Conservation (phyloP, 2,329 filamentous ascomycete species). For the Xylariales sp. region DNA sequence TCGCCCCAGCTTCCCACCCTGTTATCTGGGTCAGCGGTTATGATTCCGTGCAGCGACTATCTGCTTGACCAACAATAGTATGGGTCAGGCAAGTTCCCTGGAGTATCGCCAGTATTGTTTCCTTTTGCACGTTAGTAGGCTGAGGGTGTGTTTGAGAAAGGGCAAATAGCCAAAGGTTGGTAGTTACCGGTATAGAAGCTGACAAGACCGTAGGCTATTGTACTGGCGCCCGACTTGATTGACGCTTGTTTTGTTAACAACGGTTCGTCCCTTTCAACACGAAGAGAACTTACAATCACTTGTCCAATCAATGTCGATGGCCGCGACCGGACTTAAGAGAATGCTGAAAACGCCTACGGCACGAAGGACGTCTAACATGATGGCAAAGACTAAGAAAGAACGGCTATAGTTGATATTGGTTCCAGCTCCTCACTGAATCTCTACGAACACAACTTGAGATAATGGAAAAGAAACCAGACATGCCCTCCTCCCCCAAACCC, state of each 20-base stretch:
- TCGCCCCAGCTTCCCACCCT: constrained; percentile 69
- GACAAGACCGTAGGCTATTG: constrained; percentile 42
- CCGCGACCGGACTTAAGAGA: constrained; percentile 1
- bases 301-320: constrained; percentile 3
- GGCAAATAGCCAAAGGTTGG: background rate
- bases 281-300: background rate
- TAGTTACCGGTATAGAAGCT: constrained; percentile 38
- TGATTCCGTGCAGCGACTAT: background rate
- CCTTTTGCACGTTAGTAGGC: constrained; percentile 25
- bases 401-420: background rate
- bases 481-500: background rate
- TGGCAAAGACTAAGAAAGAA: constrained; percentile 4
- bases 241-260: constrained; percentile 4
- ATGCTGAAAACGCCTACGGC: constrained; percentile 4
- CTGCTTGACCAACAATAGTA: constrained; percentile 65
- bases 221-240: constrained; percentile 33
- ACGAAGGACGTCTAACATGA: constrained; percentile 2
- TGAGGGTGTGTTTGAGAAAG: background rate
- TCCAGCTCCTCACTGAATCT: background rate
- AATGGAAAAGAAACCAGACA: constrained; percentile 3
- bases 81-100: constrained; percentile 53
- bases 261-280: background rate
- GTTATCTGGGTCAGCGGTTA: constrained; percentile 13
- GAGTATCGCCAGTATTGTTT: constrained; percentile 53
- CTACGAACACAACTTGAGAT: background rate